A percentile compares a stretch with the other conserved stretches of the same genome.
Evolutionary conservation across 768 basidiomycete species (phyloP).

Genomic region (Sarcomyxa edulis): DNA sequence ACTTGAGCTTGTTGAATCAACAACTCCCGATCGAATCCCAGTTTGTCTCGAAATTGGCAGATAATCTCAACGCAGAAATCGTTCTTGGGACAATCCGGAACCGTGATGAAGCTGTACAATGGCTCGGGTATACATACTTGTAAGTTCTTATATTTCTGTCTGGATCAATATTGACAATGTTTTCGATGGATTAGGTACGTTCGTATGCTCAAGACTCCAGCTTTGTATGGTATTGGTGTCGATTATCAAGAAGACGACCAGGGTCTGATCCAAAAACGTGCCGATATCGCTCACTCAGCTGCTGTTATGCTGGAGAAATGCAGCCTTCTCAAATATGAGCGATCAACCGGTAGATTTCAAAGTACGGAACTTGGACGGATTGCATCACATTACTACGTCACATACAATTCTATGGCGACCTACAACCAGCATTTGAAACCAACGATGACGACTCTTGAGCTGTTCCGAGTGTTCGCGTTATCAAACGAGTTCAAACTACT

Average conservation of each 20-base stretch:
- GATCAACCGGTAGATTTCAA: slow-evolving; percentile 82
- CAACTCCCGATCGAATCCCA: slow-evolving; percentile 97
- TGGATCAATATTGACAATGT: slow-evolving; percentile 7
- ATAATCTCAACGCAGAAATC: slow-evolving; percentile 96
- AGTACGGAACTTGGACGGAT: slow-evolving; percentile 92
- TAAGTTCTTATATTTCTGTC: slow-evolving; percentile 32
- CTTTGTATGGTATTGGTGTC: slow-evolving; percentile 79
- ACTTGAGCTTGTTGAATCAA: slow-evolving; percentile 91
- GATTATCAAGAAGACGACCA: slow-evolving; percentile 90
- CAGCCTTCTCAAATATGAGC: slow-evolving; percentile 90
- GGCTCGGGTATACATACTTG: slow-evolving; percentile 94
- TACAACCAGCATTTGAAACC: slow-evolving; percentile 93
- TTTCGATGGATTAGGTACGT: slow-evolving; percentile 63
- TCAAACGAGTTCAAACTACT: slow-evolving; percentile 94
- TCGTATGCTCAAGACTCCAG: slow-evolving; percentile 88
- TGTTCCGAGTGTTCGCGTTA: slow-evolving; percentile 93
- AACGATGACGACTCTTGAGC: slow-evolving; percentile 82
- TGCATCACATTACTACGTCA: slow-evolving; percentile 93
- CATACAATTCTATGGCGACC: slow-evolving; percentile 91
- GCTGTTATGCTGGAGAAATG: slow-evolving; percentile 93
- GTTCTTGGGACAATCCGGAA: slow-evolving; percentile 93
- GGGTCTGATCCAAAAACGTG: slow-evolving; percentile 85
- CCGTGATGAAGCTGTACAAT: slow-evolving; percentile 94
- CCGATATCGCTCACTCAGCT: slow-evolving; percentile 90
- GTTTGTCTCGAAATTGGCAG: slow-evolving; percentile 86